These are phyloP conservation scores for Pythium periplocum DNA, from an alignment of 352 stramenopile genomes.

Conservation along the genomic window DNA sequence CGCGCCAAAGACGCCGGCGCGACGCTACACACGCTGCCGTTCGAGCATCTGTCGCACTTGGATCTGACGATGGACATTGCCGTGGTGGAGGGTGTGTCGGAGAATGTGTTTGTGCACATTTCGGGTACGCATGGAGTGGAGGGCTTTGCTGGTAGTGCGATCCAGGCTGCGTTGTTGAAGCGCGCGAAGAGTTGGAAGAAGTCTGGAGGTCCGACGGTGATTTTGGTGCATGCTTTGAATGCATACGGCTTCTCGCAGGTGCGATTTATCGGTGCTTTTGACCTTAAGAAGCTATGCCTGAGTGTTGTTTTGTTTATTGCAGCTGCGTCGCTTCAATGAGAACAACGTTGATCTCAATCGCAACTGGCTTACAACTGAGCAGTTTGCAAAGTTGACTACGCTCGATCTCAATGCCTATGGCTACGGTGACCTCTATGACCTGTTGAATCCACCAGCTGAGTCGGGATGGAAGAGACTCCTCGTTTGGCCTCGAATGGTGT, in stretches of 20 bases:
- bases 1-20: conserved; percentile 28
- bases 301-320: neutral
- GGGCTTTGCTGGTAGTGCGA: conserved; percentile 78
- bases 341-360: conserved; percentile 94
- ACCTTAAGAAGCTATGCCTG: too few species aligned
- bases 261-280: neutral
- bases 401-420: conserved; percentile 70
- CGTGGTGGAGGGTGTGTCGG: conserved; percentile 35
- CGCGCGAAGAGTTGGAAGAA: conserved; percentile 2
- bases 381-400: conserved; percentile 39
- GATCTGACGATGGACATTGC: conserved; percentile 69
- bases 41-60: conserved; percentile 31
- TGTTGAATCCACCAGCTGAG: conserved; percentile 56
- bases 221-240: conserved; percentile 93
- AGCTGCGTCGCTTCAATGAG: conserved; percentile 88
- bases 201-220: conserved; percentile 51
- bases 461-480: conserved; percentile 19
- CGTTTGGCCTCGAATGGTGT: conserved; percentile 38
- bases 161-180: conserved; percentile 51
- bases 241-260: conserved; percentile 86
- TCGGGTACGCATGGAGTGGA: conserved; percentile 82
- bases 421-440: conserved; percentile 69
- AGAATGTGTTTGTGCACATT: conserved; percentile 67
- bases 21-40: conserved; percentile 38
- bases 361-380: conserved; percentile 70